Conservation (phyloP, 805 yeast genomes). For the Yamadazyma tumulicola region DNA sequence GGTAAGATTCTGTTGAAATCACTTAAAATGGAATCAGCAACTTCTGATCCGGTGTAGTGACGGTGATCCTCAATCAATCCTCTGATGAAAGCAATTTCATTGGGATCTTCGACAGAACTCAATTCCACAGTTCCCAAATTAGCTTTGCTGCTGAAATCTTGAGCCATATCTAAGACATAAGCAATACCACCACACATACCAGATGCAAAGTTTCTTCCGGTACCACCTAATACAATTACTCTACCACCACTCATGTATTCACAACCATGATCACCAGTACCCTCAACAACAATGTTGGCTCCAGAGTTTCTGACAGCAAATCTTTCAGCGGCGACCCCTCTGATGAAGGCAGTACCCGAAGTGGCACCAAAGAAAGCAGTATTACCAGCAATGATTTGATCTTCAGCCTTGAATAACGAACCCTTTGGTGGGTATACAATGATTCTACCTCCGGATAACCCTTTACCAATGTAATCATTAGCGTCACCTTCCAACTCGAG, state of each 20-base stretch:
- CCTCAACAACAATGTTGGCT: slow-evolving; percentile 94
- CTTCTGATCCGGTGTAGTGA: slow-evolving; percentile 88
- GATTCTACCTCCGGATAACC: slow-evolving; percentile 91
- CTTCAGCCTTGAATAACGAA: slow-evolving; percentile 87
- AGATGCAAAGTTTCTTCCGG: slow-evolving; percentile 93
- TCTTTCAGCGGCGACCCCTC: slow-evolving; percentile 98
- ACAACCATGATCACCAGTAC: slow-evolving; percentile 98
- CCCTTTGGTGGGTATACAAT: slow-evolving; percentile 88
- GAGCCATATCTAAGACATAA: slow-evolving; percentile 92
- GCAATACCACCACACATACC: slow-evolving; percentile 99
- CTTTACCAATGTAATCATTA: slow-evolving; percentile 97
- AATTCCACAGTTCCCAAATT: slow-evolving; percentile 82
- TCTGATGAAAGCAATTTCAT: slow-evolving; percentile 90
- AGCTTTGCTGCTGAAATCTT: slow-evolving; percentile 78
- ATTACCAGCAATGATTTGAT: slow-evolving; percentile 94
- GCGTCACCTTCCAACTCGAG: slow-evolving; percentile 96
- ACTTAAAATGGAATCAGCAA: slow-evolving; percentile 76
- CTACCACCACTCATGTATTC: slow-evolving; percentile 99
- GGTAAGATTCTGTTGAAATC: slow-evolving; percentile 88
- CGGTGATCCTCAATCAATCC: slow-evolving; percentile 93
- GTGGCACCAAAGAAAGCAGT: slow-evolving; percentile 98
- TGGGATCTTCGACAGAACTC: slow-evolving; percentile 72
- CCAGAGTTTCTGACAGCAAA: slow-evolving; percentile 98
- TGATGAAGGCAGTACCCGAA: slow-evolving; percentile 85
- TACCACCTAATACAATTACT: slow-evolving; percentile 84